These are phyloP conservation scores for Hansenula lynferdii DNA, from an alignment of 1,139 yeast genomes.

Conservation along the genomic window DNA sequence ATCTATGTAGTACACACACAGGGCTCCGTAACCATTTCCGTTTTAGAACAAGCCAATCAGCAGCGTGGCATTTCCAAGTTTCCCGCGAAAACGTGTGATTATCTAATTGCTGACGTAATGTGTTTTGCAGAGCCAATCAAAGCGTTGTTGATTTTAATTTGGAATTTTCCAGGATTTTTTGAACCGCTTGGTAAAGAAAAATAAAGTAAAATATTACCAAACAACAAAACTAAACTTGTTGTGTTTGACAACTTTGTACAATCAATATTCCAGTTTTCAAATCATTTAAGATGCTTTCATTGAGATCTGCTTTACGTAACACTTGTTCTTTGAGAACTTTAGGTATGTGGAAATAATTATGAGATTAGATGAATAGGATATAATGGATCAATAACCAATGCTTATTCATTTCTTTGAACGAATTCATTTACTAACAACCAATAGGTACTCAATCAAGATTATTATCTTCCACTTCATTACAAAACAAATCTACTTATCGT, in stretches of 20 bases:
- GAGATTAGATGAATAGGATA: too few relatives aligned
- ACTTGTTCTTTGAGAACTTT: conserved; percentile 40
- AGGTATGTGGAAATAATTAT: conserved; percentile 26
- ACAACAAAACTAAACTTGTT: not conserved
- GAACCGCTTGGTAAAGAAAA: conserved; percentile 1
- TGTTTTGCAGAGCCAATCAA: conserved; percentile 16
- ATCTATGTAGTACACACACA: too few relatives aligned
- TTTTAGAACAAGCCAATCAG: conserved; percentile 1
- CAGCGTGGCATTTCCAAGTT: not conserved
- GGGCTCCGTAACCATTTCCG: not conserved
- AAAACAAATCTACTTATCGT: conserved; percentile 72
- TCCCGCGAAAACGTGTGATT: not conserved
- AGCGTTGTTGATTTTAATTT: conserved; percentile 17
- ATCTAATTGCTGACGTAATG: not conserved
- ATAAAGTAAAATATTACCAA: not conserved
- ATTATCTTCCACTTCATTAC: conserved; percentile 42
- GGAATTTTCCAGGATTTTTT: not conserved
- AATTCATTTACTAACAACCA: conserved; percentile 24
- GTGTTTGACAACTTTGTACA: too few relatives aligned
- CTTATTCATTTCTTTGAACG: not conserved
- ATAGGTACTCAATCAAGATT: conserved; percentile 35
- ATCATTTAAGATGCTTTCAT: conserved; percentile 31
- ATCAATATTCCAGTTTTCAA: not conserved
- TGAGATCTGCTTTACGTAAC: conserved; percentile 47
- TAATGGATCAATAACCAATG: too few relatives aligned